Evolutionary conservation across 2,329 filamentous ascomycete genomes (phyloP).

Genomic region (Aspergillus uvarum): DNA sequence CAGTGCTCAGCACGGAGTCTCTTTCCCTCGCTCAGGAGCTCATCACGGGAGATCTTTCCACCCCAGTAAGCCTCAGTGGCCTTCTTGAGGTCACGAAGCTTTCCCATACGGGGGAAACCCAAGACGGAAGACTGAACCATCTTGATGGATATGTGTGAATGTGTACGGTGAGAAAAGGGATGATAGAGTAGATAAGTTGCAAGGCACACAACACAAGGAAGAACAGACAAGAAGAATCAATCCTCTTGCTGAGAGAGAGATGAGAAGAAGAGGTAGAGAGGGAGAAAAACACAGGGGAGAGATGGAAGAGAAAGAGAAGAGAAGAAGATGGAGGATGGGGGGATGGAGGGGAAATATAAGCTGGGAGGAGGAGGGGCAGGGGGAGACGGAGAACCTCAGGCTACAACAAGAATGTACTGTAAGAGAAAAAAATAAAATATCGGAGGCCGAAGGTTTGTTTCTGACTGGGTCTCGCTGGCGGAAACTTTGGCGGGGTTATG

Average conservation of each 20-base stretch:
- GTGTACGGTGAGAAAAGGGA: constrained; percentile 12
- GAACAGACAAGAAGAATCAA: constrained; percentile 18
- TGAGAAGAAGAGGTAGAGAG: constrained; percentile 25
- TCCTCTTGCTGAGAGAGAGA: constrained; percentile 24
- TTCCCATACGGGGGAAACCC: constrained; percentile 99
- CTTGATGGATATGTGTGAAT: constrained; percentile 39
- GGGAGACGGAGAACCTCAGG: neutral
- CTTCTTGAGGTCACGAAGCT: constrained; percentile 99
- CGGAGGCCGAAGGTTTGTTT: neutral
- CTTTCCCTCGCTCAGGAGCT: constrained; percentile 93
- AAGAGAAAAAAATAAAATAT: constrained; percentile 9
- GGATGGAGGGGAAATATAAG: constrained; percentile 9
- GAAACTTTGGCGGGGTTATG: constrained; percentile 10
- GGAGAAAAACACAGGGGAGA: constrained; percentile 15
- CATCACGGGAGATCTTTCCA: constrained; percentile 87
- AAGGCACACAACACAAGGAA: constrained; percentile 5
- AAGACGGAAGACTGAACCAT: constrained; percentile 75
- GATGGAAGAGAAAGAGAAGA: constrained; percentile 24
- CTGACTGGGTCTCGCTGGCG: too few relatives aligned
- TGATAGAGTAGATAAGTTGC: constrained; percentile 4
- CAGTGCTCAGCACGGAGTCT: constrained; percentile 94
- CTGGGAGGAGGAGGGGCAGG: constrained; percentile 5
- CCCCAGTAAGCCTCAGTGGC: constrained; percentile 98
- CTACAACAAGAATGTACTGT: too few relatives aligned
- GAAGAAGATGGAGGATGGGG: constrained; percentile 16